Base-by-base conservation (phyloP, 2,329 filamentous ascomycete species). In the Calonectria pseudoturangicola region DNA sequence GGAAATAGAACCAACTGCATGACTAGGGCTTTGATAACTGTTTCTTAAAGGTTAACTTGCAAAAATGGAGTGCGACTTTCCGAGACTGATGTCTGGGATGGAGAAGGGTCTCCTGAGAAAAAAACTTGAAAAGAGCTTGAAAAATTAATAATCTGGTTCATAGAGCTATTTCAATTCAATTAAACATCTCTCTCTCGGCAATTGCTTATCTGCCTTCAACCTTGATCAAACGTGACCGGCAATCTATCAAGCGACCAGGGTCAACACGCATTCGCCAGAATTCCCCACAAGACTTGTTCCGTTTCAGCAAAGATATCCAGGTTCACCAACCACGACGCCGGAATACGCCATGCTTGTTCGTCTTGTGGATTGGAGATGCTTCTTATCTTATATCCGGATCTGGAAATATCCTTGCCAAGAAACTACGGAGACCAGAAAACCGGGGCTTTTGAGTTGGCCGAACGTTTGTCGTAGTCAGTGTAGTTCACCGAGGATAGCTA, bases 251-350 rank as follows among this genome's bases (percentile, higher is more conserved):
- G 21, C 4, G 51, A 56, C 51, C 30, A 48, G n/a, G 28, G 56
- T 43, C 7, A 16, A 62, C 13, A 70, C 27, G 48, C 50, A 64
- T 21, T 12, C 25, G 43, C 18, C 54, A 13, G 10, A 27, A 16
- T 45, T 39, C 45, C 39, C 62, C 51, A 36, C 36, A 41, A 33
- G 41, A 3, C 45, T 60, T 48, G 30, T 48, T 48, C 41, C 21
- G 43, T 66, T 51, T 25, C 16, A 62, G 25, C 43, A 50, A 66
- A 47, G 30, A 66, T 66, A 28, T 33, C 43, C 62, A 21, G 62
- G 15, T 12, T 41, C 51, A 51, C 62, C 68, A 70, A 70, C 68
- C 68, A 70, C 30, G n/a, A 41, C 30, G 28, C 43, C 39, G 13
- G 48, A 51, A 64, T 54, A 10, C 47, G 47, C 45, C 45, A 63